These are phyloP conservation scores for Spinellus fusiger DNA, from an alignment of 192 early-diverging fungal genomes.

Conservation along the genomic window DNA sequence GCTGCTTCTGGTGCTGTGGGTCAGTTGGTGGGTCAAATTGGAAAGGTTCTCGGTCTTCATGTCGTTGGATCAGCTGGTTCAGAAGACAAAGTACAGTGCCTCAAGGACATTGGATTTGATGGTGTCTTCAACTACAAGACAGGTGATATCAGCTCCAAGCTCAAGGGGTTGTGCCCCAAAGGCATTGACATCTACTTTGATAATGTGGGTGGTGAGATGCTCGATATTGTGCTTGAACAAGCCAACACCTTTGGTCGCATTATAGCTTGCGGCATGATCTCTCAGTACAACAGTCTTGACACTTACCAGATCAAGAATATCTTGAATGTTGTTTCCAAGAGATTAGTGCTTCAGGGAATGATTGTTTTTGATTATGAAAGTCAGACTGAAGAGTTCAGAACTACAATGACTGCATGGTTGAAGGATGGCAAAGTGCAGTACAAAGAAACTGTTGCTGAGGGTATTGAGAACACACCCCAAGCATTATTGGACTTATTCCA, in stretches of 20 bases:
- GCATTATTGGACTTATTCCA: conserved; percentile 57
- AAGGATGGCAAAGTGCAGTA: conserved; percentile 58
- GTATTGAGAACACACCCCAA: conserved; percentile 57
- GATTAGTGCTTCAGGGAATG: conserved; percentile 59
- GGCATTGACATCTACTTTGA: conserved; percentile 90
- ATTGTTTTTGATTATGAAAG: conserved; percentile 47
- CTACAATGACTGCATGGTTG: conserved; percentile 51
- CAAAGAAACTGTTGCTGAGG: conserved; percentile 49
- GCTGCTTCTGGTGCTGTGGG: conserved; percentile 73
- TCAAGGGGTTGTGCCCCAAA: conserved; percentile 59
- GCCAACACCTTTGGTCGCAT: conserved; percentile 66
- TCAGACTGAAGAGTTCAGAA: conserved; percentile 44
- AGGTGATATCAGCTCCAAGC: conserved; percentile 38
- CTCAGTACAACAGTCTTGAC: conserved; percentile 53
- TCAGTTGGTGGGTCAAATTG: conserved; percentile 72
- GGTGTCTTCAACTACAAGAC: conserved; percentile 94
- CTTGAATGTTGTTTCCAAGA: conserved; percentile 45
- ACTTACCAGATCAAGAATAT: conserved; percentile 54
- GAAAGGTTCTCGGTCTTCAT: conserved; percentile 64
- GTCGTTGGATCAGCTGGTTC: conserved; percentile 82
- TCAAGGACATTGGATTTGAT: conserved; percentile 68
- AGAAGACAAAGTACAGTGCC: conserved; percentile 74
- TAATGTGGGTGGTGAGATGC: conserved; percentile 74
- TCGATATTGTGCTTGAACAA: conserved; percentile 62
- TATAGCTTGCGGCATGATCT: conserved; percentile 70